A percentile compares a stretch with the other conserved stretches of the same genome.
These are phyloP conservation scores for Suillus paluster DNA, from an alignment of 768 basidiomycete genomes.

Conservation along the genomic window DNA sequence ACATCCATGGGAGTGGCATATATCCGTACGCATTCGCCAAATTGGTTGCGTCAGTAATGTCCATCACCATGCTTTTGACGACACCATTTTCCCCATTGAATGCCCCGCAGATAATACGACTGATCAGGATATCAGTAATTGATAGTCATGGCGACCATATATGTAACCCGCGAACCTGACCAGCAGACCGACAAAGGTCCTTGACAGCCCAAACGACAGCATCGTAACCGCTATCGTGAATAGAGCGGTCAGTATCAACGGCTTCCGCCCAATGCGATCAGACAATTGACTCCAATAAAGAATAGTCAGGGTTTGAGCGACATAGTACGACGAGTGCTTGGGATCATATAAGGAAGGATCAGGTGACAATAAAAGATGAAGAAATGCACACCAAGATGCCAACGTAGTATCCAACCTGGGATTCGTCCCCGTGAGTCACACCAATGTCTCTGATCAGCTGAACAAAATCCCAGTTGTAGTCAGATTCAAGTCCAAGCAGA, in stretches of 20 bases:
- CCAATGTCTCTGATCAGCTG: constrained; percentile 34
- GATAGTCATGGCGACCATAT: constrained; percentile 9
- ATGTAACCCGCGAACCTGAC: constrained; percentile 39
- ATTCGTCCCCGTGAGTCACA: constrained; percentile 48
- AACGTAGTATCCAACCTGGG: constrained; percentile 50
- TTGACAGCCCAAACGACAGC: constrained; percentile 52
- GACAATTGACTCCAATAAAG: constrained; percentile 54
- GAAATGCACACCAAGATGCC: constrained; percentile 46
- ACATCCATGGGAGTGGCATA: constrained; percentile 55
- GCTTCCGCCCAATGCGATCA: constrained; percentile 52
- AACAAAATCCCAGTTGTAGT: not conserved
- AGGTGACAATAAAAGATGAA: not conserved
- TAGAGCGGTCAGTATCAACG: constrained; percentile 48
- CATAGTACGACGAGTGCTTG: constrained; percentile 53
- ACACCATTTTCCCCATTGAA: constrained; percentile 60
- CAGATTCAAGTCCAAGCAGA: not conserved
- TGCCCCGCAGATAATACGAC: constrained; percentile 50
- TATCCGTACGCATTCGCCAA: constrained; percentile 53
- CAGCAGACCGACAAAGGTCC: constrained; percentile 46
- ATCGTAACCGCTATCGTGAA: constrained; percentile 49
- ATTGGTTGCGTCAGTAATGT: constrained; percentile 42
- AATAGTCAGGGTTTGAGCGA: constrained; percentile 50
- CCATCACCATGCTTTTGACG: constrained; percentile 48
- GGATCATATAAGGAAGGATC: constrained; percentile 37
- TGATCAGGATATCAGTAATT: constrained; percentile 12